Evolutionary conservation across 106 monocot species (phyloP).

Genomic region (Dioscorea zingiberensis): DNA sequence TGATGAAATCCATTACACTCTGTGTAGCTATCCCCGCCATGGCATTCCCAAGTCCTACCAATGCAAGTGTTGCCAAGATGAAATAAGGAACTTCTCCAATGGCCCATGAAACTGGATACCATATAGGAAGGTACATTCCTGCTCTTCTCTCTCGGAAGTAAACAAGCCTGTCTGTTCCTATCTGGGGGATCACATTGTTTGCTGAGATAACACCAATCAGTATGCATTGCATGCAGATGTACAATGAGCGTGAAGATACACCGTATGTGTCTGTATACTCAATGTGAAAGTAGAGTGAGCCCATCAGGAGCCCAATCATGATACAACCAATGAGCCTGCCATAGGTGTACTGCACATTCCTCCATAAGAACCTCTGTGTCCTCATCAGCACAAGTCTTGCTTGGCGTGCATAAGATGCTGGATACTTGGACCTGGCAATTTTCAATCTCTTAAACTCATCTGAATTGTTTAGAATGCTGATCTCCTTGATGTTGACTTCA

Average conservation of each 20-base stretch:
- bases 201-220: constrained; percentile 12
- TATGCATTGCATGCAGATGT: constrained; percentile 20
- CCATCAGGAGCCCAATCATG: constrained; percentile 3
- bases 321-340: background rate
- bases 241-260: constrained; percentile 6
- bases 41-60: constrained; percentile 13
- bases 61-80: constrained; percentile 7
- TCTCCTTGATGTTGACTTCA: background rate
- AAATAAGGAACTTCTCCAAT: constrained; percentile 15
- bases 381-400: background rate
- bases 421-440: background rate
- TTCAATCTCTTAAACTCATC: background rate
- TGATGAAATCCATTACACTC: background rate
- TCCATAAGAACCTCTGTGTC: constrained; percentile 4
- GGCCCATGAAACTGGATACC: constrained; percentile 17
- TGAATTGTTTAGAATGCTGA: background rate
- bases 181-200: constrained; percentile 15
- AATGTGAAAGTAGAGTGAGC: constrained; percentile 4
- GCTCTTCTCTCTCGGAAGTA: constrained; percentile 9
- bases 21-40: constrained; percentile 15
- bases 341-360: constrained; percentile 3
- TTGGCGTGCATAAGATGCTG: background rate
- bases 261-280: background rate
- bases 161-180: constrained; percentile 6
- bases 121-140: constrained; percentile 11